Evolutionary conservation across 495 filamentous ascomycete species (phyloP).

Genomic region (Penicillium cosmopolitanum): DNA sequence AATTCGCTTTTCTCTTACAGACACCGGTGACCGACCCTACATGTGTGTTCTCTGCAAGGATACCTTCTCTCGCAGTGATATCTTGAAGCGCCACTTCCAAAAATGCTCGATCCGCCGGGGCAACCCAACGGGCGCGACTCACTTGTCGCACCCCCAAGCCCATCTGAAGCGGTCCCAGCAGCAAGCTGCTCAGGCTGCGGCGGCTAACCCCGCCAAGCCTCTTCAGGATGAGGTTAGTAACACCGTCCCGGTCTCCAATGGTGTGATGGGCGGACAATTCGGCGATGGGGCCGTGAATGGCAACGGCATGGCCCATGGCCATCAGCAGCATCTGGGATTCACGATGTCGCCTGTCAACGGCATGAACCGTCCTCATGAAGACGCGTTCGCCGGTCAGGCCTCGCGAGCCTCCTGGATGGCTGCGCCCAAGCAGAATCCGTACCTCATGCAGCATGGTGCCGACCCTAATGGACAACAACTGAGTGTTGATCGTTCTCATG

Average conservation of each 20-base stretch:
- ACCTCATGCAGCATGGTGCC: conserved; percentile 48
- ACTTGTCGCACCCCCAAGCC: conserved; percentile 88
- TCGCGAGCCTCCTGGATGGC: conserved; percentile 50
- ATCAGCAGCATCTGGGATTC: conserved; percentile 52
- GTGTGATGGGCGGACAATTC: conserved; percentile 48
- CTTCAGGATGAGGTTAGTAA: conserved; percentile 55
- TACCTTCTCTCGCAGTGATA: conserved; percentile 98
- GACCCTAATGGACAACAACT: conserved; percentile 49
- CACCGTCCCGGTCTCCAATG: conserved; percentile 47
- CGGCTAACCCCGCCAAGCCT: conserved; percentile 57
- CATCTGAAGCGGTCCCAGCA: conserved; percentile 76
- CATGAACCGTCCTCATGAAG: conserved; percentile 47
- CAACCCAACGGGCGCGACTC: conserved; percentile 88
- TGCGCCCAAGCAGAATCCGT: conserved; percentile 53
- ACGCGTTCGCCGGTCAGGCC: conserved; percentile 44
- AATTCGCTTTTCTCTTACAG: conserved; percentile 44
- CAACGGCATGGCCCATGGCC: conserved; percentile 43
- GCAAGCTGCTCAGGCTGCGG: conserved; percentile 48
- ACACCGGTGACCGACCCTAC: conserved; percentile 96
- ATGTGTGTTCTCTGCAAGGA: conserved; percentile 96
- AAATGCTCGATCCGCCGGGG: conserved; percentile 95
- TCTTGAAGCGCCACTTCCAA: conserved; percentile 97
- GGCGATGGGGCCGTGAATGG: conserved; percentile 51
- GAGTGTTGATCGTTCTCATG: conserved; percentile 53
- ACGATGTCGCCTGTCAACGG: conserved; percentile 52